Percentiles rank a stretch among this genome's conserved stretches.
These are phyloP conservation scores for Metarhizium sp. DNA, from an alignment of 2,329 filamentous ascomycete species.

Conservation along the genomic window DNA sequence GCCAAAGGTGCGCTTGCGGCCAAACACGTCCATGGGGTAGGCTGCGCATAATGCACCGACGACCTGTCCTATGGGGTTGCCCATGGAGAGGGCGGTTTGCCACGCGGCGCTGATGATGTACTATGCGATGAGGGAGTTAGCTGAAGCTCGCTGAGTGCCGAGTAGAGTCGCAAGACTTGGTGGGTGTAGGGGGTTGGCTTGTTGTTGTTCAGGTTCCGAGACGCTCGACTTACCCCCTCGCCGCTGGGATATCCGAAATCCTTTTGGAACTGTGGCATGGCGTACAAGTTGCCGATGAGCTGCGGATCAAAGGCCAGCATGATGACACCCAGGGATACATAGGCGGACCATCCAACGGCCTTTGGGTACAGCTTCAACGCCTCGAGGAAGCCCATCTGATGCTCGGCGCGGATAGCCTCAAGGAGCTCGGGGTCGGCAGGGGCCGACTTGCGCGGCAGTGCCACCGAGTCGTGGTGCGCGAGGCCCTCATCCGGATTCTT, in stretches of 20 bases:
- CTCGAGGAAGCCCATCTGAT: constrained; percentile 28
- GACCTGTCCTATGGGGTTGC: constrained; percentile 47
- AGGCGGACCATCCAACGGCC: constrained; percentile 45
- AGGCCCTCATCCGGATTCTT: neutral
- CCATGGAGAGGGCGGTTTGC: constrained; percentile 40
- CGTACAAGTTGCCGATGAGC: constrained; percentile 53
- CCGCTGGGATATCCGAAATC: constrained; percentile 45
- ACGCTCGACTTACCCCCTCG: constrained; percentile 11
- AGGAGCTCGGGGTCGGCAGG: constrained; percentile 14
- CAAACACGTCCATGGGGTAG: constrained; percentile 28
- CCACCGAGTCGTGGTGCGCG: neutral
- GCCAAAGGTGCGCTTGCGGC: constrained; percentile 41
- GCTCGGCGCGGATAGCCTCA: constrained; percentile 30
- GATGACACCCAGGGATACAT: constrained; percentile 50
- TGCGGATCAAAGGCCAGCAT: constrained; percentile 58
- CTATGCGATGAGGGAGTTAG: neutral
- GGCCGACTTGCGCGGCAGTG: neutral
- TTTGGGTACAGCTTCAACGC: constrained; percentile 34
- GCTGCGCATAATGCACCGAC: constrained; percentile 41
- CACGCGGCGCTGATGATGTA: constrained; percentile 32
- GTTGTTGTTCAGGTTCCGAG: too few species aligned
- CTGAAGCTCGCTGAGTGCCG: too few species aligned
- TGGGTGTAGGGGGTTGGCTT: too few species aligned
- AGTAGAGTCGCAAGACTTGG: too few species aligned
- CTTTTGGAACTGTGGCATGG: constrained; percentile 45